Percentiles rank a stretch among this genome's conserved stretches.
Conservation (phyloP, 2,329 filamentous ascomycete genomes). For the Aspergillus sp. region DNA sequence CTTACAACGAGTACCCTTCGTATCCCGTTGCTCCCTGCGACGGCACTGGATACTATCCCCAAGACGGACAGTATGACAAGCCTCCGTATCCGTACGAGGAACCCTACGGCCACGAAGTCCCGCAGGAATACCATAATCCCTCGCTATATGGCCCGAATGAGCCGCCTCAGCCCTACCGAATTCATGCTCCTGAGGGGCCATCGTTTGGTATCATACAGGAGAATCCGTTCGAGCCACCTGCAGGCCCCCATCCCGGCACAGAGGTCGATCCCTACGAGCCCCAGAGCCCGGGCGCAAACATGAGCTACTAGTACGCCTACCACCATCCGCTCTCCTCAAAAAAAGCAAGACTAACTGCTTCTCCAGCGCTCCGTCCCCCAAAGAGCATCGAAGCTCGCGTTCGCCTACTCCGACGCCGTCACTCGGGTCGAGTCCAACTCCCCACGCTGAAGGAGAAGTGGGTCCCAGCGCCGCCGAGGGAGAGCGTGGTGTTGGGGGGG, state of each 20-base stretch:
- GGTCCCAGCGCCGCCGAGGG: slow-evolving; percentile 37
- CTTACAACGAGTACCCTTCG: slow-evolving; percentile 37
- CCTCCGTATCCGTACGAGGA: slow-evolving; percentile 17
- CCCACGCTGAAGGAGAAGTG: slow-evolving; percentile 11
- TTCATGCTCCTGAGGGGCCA: not conserved
- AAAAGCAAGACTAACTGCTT: too few species aligned
- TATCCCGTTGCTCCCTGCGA: slow-evolving; percentile 17
- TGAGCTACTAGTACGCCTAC: not conserved
- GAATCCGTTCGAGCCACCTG: not conserved
- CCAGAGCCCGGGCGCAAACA: not conserved
- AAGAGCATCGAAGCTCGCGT: not conserved
- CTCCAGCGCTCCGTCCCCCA: not conserved
- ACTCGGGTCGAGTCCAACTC: too few species aligned
- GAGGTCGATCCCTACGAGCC: not conserved
- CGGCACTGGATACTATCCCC: slow-evolving; percentile 15
- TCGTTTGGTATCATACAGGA: too few species aligned
- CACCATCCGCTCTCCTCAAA: not conserved
- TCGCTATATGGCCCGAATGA: slow-evolving; percentile 7
- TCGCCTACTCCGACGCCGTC: slow-evolving; percentile 2
- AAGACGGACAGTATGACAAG: slow-evolving; percentile 15
- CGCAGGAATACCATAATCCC: slow-evolving; percentile 3
- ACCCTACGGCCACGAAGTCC: slow-evolving; percentile 5
- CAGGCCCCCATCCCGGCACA: not conserved
- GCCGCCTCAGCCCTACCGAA: slow-evolving; percentile 2
- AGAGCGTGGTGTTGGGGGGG: slow-evolving; percentile 50